Evolutionary conservation across 371 early-diverging fungal genomes (phyloP), one percentile per base, ranked within the genome.

Genomic region (Phascolomyces articulosus): DNA sequence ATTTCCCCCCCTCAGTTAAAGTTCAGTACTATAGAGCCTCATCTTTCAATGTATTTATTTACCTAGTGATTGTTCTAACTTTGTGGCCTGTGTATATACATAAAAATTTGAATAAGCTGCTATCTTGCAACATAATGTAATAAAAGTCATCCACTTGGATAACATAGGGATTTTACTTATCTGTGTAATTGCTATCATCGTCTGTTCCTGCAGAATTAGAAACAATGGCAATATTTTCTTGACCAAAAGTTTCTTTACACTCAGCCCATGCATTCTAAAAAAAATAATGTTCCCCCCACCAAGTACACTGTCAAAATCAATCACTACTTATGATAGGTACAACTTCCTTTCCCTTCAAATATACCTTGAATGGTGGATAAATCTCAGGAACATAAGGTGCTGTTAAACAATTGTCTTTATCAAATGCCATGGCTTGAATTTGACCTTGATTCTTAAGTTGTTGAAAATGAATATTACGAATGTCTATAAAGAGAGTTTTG

Each of bases 401-500:
- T 0, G 97, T 95, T 20, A 97, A 72, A 38, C 95, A 94, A 77
- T 97, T 97, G 71, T 97, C 98, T 75, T 97, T 97, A 77, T 97
- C 98, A 73, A 96, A 97, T 0, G 81, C 91, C 40, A 94, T 76
- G 18, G 84, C 88, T 20, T 76, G 67, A 60, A 95, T 84, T 16
- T 94, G 93, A 0, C 68, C 69, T 21, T 68, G 27, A 4, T 68
- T 64, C 55, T 84, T 82, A 44, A 96, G 76, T 11, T 74, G 68
- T 2, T 59, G 68, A 75, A 87, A 95, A 54, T 89, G 80, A 27
- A 96, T 85, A 23, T 74, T 62, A 2, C 92, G 85, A 48, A 95
- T 84, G 62, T 95, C 94, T 86, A 38, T n/a, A n/a, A n/a, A n/a
- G n/a, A 4, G 1, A 18, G 15, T 29, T 55, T 23, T 15, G 18